Percentiles rank a stretch among this genome's conserved stretches.
These are phyloP conservation scores for Onygena corvina DNA, from an alignment of 2,329 filamentous ascomycete species.

Conservation along the genomic window DNA sequence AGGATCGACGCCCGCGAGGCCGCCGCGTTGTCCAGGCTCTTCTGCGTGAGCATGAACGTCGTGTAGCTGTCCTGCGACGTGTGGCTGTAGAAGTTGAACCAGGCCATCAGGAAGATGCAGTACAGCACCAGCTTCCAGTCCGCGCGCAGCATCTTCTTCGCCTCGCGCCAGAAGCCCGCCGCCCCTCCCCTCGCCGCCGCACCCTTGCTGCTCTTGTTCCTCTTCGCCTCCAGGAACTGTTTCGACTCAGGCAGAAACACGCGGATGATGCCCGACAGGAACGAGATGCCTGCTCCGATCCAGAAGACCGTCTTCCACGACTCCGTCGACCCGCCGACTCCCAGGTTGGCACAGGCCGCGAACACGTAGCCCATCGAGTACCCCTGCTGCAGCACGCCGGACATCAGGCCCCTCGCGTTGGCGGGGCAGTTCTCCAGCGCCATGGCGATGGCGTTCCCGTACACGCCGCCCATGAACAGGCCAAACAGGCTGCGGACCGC, in stretches of 20 bases:
- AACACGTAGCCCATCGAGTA: constrained; percentile 56
- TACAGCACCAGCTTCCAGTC: constrained; percentile 72
- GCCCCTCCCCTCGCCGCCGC: constrained; percentile 36
- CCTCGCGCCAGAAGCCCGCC: constrained; percentile 53
- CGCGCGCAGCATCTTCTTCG: constrained; percentile 51
- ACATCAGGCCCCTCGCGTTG: constrained; percentile 47
- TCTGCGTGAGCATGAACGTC: constrained; percentile 64
- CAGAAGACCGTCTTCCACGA: constrained; percentile 78
- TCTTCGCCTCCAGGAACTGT: constrained; percentile 59
- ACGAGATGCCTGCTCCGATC: constrained; percentile 73
- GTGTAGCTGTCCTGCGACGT: constrained; percentile 72
- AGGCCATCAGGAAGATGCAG: constrained; percentile 66
- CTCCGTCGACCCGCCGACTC: constrained; percentile 58
- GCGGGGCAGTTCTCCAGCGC: constrained; percentile 51
- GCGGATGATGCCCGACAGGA: constrained; percentile 69
- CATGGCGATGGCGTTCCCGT: constrained; percentile 51
- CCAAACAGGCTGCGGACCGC: constrained; percentile 50
- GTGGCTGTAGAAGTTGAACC: constrained; percentile 64
- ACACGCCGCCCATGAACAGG: constrained; percentile 48
- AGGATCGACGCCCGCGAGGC: constrained; percentile 66
- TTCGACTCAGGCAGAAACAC: constrained; percentile 69
- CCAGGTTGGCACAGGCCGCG: constrained; percentile 41
- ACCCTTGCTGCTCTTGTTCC: constrained; percentile 37
- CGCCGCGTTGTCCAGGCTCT: constrained; percentile 51
- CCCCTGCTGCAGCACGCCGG: constrained; percentile 52